These are phyloP conservation scores for Coprinellus micaceus DNA, from an alignment of 768 basidiomycete species.

Conservation along the genomic window DNA sequence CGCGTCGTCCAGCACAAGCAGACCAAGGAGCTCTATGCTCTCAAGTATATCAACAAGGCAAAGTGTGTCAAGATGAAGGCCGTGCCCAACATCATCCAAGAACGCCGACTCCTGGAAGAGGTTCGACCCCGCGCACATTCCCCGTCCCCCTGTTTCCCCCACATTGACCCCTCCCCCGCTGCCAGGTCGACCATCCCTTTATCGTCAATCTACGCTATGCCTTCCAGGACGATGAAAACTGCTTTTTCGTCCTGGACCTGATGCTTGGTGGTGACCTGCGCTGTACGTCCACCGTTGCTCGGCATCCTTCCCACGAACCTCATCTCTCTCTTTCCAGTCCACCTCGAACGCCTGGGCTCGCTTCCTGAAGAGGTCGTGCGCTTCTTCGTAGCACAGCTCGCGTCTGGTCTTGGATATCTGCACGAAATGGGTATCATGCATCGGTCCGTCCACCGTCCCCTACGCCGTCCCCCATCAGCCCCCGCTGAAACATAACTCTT, in stretches of 20 bases:
- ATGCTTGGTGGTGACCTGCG: constrained; percentile 95
- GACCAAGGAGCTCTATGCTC: constrained; percentile 91
- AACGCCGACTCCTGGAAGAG: constrained; percentile 92
- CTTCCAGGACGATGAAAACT: constrained; percentile 97
- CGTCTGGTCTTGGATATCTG: constrained; percentile 83
- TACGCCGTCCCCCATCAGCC: constrained; percentile 20
- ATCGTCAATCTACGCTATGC: constrained; percentile 94
- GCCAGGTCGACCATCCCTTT: constrained; percentile 89
- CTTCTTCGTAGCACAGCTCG: constrained; percentile 87
- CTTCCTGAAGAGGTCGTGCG: constrained; percentile 76
- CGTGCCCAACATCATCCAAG: constrained; percentile 95
- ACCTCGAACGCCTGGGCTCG: constrained; percentile 76
- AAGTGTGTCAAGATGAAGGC: constrained; percentile 99
- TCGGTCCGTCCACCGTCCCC: constrained; percentile 53
- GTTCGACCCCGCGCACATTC: constrained; percentile 35
- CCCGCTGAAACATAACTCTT: constrained; percentile 17
- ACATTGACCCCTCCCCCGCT: constrained; percentile 4
- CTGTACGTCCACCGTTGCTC: constrained; percentile 51
- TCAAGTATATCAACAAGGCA: constrained; percentile 99
- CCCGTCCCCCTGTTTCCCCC: not conserved
- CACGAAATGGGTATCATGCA: constrained; percentile 96
- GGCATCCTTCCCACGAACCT: constrained; percentile 7
- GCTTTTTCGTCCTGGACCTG: constrained; percentile 96
- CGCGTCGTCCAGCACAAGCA: constrained; percentile 99
- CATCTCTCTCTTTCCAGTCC: constrained; percentile 50